These are phyloP conservation scores for Mariannaea sp. DNA, from an alignment of 2,329 filamentous ascomycete genomes.

Conservation along the genomic window DNA sequence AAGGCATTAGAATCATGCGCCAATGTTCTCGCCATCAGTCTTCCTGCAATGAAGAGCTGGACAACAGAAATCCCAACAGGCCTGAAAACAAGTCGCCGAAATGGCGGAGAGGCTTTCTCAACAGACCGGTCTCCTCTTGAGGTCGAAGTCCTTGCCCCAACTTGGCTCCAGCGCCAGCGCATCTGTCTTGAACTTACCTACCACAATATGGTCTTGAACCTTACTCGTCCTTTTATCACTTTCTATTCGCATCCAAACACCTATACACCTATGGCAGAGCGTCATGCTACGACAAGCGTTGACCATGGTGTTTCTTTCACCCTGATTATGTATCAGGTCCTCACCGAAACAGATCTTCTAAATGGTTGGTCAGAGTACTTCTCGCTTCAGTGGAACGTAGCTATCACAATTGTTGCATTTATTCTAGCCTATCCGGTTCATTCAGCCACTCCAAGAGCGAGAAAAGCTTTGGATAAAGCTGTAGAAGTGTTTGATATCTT, in stretches of 20 bases:
- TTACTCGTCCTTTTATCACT: slow-evolving; percentile 47
- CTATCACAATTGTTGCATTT: slow-evolving; percentile 43
- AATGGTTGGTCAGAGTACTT: slow-evolving; percentile 38
- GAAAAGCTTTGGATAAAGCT: slow-evolving; percentile 43
- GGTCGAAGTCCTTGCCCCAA: slow-evolving; percentile 40
- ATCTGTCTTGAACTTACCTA: slow-evolving; percentile 49
- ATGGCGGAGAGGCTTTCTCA: slow-evolving; percentile 41
- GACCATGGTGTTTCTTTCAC: slow-evolving; percentile 34
- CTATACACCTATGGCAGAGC: slow-evolving; percentile 24
- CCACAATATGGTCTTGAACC: slow-evolving; percentile 44
- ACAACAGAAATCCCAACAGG: slow-evolving; percentile 40
- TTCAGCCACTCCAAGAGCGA: slow-evolving; percentile 26
- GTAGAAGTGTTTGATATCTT: slow-evolving; percentile 44
- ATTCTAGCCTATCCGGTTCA: slow-evolving; percentile 39
- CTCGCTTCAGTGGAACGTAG: slow-evolving; percentile 36
- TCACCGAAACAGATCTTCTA: slow-evolving; percentile 31
- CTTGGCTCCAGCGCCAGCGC: slow-evolving; percentile 48
- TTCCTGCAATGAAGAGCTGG: slow-evolving; percentile 40
- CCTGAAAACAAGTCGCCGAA: slow-evolving; percentile 43
- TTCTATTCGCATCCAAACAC: slow-evolving; percentile 33
- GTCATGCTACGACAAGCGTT: slow-evolving; percentile 25
- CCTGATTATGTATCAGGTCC: slow-evolving; percentile 30
- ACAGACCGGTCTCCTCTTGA: slow-evolving; percentile 39
- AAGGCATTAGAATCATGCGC: slow-evolving; percentile 27
- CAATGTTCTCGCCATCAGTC: slow-evolving; percentile 29